phyloP scores from a whole-genome alignment of 441 rosid genomes.

The Gossypium davidsonii region DNA sequence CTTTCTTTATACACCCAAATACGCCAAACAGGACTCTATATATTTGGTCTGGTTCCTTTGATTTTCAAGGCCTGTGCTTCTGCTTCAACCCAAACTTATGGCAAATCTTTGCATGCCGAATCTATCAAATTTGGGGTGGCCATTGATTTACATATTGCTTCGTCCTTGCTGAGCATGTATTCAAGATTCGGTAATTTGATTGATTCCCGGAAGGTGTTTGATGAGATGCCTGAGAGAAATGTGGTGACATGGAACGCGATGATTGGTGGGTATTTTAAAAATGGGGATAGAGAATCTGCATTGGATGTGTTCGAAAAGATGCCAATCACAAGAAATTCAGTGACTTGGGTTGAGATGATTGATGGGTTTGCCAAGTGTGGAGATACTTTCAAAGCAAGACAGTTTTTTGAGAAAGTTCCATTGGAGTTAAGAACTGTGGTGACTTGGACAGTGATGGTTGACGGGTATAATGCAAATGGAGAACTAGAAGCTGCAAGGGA shows the following conservation, averaged over 20 bases:
- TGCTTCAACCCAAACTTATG: constrained; percentile 16
- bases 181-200: constrained; percentile 24
- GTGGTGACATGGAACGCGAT: constrained; percentile 48
- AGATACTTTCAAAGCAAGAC: constrained; percentile 35
- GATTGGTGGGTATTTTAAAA: constrained; percentile 38
- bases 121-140: constrained; percentile 32
- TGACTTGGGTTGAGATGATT: constrained; percentile 54
- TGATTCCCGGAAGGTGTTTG: constrained; percentile 37
- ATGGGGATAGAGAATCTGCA: constrained; percentile 32
- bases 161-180: constrained; percentile 44
- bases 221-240: constrained; percentile 44
- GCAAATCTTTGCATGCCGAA: constrained; percentile 41
- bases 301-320: constrained; percentile 34
- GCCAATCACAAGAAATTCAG: constrained; percentile 20
- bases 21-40: constrained; percentile 24
- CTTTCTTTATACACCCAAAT: constrained; percentile 26
- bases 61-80: constrained; percentile 41
- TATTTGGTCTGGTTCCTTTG: constrained; percentile 33
- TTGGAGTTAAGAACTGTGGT: constrained; percentile 28
- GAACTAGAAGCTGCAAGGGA: constrained; percentile 36
- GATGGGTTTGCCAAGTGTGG: constrained; percentile 37
- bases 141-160: constrained; percentile 28
- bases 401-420: constrained; percentile 36
- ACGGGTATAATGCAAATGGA: constrained; percentile 31
- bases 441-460: constrained; percentile 49